Evolutionary conservation across 2,329 filamentous ascomycete species (phyloP).

Genomic region (Pseudopithomyces maydicus): DNA sequence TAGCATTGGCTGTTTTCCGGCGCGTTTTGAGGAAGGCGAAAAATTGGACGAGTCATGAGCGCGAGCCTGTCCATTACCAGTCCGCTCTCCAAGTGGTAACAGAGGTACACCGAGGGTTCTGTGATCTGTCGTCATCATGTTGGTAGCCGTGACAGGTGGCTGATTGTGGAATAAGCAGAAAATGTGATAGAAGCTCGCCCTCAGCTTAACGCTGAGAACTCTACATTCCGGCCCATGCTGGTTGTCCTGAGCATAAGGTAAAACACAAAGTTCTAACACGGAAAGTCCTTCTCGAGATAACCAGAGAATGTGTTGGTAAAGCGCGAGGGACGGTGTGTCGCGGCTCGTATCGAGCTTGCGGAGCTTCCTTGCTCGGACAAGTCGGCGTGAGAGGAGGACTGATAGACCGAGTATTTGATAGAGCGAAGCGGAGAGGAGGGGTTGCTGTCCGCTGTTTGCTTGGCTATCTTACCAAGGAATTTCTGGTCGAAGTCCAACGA

Average conservation of each 20-base stretch:
- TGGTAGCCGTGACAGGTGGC: conserved; percentile 64
- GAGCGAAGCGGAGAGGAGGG: conserved; percentile 77
- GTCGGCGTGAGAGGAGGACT: conserved; percentile 81
- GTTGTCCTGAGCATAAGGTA: conserved; percentile 74
- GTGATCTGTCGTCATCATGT: conserved; percentile 39
- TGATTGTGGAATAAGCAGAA: conserved; percentile 96
- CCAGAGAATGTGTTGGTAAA: conserved; percentile 94
- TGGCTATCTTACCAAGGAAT: conserved; percentile 88
- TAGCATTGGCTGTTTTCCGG: conserved; percentile 46
- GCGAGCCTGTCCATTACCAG: conserved; percentile 31
- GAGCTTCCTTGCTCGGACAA: conserved; percentile 81
- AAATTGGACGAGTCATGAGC: conserved; percentile 28
- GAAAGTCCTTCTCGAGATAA: conserved; percentile 88
- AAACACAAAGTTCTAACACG: conserved; percentile 82
- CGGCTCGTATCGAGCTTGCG: conserved; percentile 80
- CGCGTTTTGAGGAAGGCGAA: conserved; percentile 38
- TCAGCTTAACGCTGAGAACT: conserved; percentile 87
- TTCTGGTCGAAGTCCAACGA: conserved; percentile 98
- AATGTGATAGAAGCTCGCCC: conserved; percentile 94
- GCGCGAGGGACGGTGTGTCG: conserved; percentile 77
- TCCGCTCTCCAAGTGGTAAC: conserved; percentile 27
- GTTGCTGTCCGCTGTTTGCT: conserved; percentile 76
- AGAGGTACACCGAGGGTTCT: conserved; percentile 29
- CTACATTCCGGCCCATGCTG: conserved; percentile 77
- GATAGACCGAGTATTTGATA: conserved; percentile 93